Conservation (phyloP, 345 rosid species). For the Citrus australasica region DNA sequence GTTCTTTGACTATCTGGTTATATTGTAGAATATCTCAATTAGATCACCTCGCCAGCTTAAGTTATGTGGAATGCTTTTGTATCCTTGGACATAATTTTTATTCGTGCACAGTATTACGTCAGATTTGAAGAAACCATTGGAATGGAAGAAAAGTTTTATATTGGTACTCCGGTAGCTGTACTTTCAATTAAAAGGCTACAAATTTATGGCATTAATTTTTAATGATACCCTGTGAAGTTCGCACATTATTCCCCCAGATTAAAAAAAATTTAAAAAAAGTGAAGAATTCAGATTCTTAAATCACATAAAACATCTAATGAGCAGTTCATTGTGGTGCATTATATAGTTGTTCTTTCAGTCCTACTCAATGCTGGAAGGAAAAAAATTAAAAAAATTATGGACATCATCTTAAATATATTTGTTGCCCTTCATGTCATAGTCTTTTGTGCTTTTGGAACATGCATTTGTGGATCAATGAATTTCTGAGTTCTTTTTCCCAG, state of each 20-base stretch:
- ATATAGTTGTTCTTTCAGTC: background rate
- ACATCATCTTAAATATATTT: background rate
- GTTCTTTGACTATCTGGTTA: conserved; percentile 15
- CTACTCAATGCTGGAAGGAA: too few species aligned
- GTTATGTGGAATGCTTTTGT: background rate
- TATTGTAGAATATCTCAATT: conserved; percentile 1
- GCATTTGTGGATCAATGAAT: background rate
- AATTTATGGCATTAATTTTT: background rate
- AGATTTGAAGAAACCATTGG: background rate
- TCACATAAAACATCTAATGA: background rate
- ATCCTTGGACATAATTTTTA: background rate
- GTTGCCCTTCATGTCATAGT: background rate
- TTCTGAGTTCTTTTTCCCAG: conserved; percentile 29
- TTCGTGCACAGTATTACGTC: background rate
- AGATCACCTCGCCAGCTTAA: background rate
- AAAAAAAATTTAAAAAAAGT: background rate
- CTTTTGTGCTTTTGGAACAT: background rate
- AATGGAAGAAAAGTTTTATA: background rate
- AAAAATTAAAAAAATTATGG: background rate
- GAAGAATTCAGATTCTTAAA: background rate
- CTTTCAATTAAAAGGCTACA: background rate
- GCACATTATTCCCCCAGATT: background rate
- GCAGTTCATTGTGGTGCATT: background rate
- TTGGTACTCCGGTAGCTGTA: background rate
- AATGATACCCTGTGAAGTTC: background rate